These are phyloP conservation scores for Gymnopus androsaceus DNA, from an alignment of 1,284 basidiomycete genomes.

Conservation along the genomic window DNA sequence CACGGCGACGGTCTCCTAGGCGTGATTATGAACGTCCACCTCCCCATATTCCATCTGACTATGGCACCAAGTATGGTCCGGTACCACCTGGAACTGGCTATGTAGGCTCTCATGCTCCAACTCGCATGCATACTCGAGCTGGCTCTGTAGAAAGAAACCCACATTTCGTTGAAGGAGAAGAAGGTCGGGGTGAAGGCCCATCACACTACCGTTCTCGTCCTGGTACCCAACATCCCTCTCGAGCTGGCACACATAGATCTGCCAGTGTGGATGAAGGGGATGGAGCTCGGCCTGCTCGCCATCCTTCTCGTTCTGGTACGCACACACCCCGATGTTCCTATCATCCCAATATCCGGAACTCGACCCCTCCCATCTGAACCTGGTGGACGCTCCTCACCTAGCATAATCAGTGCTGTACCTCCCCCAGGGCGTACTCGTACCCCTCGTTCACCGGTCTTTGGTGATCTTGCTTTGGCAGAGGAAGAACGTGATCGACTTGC, in stretches of 20 bases:
- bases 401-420: background rate
- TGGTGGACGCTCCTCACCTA: conserved; percentile 3
- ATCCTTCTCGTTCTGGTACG: background rate
- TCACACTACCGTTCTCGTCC: too few relatives aligned
- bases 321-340: background rate
- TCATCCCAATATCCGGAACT: background rate
- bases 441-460: conserved; percentile 21
- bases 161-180: too few relatives aligned
- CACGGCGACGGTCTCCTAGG: background rate
- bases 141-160: too few relatives aligned
- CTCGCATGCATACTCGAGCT: background rate
- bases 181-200: too few relatives aligned
- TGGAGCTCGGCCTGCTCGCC: too few relatives aligned
- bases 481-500: conserved; percentile 54
- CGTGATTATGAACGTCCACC: too few relatives aligned
- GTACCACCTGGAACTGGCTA: conserved; percentile 17
- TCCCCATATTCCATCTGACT: background rate
- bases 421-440: conserved; percentile 8
- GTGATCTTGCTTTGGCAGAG: conserved; percentile 46
- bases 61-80: too few relatives aligned
- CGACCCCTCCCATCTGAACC: conserved; percentile 11
- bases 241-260: too few relatives aligned
- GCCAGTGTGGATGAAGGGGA: too few relatives aligned
- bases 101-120: background rate
- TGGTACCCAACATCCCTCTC: too few relatives aligned